These are phyloP conservation scores for Ophiostoma sp. DNA, from an alignment of 2,329 filamentous ascomycete genomes.

Conservation along the genomic window DNA sequence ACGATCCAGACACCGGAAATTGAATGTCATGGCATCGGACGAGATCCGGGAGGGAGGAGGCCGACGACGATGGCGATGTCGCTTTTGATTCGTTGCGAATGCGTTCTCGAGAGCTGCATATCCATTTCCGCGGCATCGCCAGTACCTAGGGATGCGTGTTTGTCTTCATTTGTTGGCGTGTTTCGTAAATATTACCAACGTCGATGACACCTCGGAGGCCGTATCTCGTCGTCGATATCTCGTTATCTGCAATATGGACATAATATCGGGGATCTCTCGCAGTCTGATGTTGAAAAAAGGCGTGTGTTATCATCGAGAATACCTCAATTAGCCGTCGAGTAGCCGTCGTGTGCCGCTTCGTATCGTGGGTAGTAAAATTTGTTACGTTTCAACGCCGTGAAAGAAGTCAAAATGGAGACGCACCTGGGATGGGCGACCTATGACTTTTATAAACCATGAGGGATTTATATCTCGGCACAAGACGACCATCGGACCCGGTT, in stretches of 20 bases:
- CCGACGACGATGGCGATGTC: neutral
- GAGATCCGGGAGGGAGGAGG: neutral
- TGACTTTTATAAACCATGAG: constrained; percentile 17
- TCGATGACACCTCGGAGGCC: neutral
- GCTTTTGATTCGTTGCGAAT: neutral
- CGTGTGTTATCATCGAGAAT: neutral
- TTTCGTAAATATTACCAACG: neutral
- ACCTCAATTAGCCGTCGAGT: neutral
- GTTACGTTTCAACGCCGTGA: constrained; percentile 1
- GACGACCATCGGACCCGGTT: neutral
- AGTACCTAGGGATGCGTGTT: neutral
- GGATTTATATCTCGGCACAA: constrained; percentile 10
- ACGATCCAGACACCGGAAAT: neutral
- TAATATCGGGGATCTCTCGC: neutral
- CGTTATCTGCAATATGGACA: neutral
- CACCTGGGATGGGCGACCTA: constrained; percentile 4
- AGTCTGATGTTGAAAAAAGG: constrained; percentile 3
- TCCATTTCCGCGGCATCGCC: neutral
- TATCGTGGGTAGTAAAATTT: neutral
- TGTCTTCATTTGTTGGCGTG: neutral
- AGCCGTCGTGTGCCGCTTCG: constrained; percentile 6
- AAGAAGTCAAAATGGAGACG: neutral
- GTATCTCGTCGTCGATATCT: neutral
- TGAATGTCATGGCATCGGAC: neutral
- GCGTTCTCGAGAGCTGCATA: neutral